These are phyloP conservation scores for Liquidambar formosana DNA, from an alignment of 164 flowering plant species.

Conservation along the genomic window DNA sequence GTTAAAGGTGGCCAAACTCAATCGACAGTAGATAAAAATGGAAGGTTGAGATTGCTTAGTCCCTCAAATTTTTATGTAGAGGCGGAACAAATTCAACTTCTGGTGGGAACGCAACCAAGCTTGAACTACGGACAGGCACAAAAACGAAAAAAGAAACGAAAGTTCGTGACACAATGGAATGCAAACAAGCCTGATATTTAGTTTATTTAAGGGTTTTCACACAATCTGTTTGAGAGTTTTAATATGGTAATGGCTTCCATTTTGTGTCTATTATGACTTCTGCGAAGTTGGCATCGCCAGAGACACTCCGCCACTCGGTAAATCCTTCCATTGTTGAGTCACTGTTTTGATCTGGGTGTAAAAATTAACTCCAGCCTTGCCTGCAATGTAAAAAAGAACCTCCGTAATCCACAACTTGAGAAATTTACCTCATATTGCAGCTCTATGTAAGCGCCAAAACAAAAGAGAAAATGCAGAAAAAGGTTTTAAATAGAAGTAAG, in stretches of 20 bases:
- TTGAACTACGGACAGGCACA: too few relatives aligned
- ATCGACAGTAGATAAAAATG: too few relatives aligned
- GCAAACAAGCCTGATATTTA: background rate
- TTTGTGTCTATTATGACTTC: constrained; percentile 17
- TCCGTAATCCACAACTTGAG: background rate
- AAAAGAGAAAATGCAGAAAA: too few relatives aligned
- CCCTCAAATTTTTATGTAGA: too few relatives aligned
- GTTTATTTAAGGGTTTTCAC: constrained; percentile 10
- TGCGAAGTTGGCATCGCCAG: constrained; percentile 60
- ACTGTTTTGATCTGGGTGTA: constrained; percentile 69
- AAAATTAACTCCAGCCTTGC: constrained; percentile 70
- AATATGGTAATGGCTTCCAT: background rate
- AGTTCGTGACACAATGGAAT: too few relatives aligned
- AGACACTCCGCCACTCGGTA: constrained; percentile 34
- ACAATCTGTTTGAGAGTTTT: background rate
- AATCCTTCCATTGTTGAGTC: constrained; percentile 76
- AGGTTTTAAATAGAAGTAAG: too few relatives aligned
- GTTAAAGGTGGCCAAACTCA: too few relatives aligned
- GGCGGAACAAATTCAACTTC: too few relatives aligned
- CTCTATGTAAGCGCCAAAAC: too few relatives aligned
- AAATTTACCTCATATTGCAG: background rate
- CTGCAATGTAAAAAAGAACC: constrained; percentile 29
- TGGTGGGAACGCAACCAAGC: too few relatives aligned
- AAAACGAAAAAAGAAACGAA: too few relatives aligned
- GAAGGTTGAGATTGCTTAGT: too few relatives aligned